A percentile compares a stretch with the other conserved stretches of the same genome.
phyloP scores from a whole-genome alignment of 208 protist genomes.

The Trypanosoma platydactyli region DNA sequence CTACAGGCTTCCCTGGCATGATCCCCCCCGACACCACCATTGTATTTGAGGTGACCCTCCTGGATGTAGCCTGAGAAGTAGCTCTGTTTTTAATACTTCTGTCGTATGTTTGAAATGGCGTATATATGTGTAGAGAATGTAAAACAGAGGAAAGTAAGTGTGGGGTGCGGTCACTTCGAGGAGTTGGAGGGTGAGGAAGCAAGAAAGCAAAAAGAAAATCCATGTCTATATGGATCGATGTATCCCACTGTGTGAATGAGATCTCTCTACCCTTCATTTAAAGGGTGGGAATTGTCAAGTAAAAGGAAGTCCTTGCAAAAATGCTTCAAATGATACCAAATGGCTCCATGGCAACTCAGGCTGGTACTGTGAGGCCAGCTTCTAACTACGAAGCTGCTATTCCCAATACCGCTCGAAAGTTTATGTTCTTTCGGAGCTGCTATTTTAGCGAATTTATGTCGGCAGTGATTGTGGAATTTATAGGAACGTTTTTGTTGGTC shows the following conservation, averaged over 20 bases:
- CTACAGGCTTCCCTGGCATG: constrained; percentile 83
- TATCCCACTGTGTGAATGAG: neutral
- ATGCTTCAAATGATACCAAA: neutral
- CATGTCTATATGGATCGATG: neutral
- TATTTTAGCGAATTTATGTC: constrained; percentile 65
- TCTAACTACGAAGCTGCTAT: neutral
- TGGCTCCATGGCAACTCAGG: constrained; percentile 2
- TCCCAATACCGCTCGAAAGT: constrained; percentile 29
- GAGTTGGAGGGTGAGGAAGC: neutral
- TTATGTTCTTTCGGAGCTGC: constrained; percentile 53
- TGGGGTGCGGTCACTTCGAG: too few relatives aligned
- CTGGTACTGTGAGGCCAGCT: neutral
- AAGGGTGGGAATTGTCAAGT: neutral
- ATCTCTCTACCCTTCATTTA: neutral
- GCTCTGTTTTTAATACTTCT: neutral
- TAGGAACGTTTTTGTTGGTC: constrained; percentile 79
- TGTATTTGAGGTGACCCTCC: constrained; percentile 92
- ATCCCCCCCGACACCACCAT: constrained; percentile 89
- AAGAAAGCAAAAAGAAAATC: neutral
- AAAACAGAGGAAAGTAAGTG: neutral
- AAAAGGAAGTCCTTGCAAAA: constrained; percentile 1
- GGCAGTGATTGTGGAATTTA: constrained; percentile 74
- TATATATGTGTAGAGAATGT: neutral
- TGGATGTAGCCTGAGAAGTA: constrained; percentile 65
- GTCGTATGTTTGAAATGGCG: neutral